Conservation (phyloP, 306 rosid species). For the Quercus wislizeni region DNA sequence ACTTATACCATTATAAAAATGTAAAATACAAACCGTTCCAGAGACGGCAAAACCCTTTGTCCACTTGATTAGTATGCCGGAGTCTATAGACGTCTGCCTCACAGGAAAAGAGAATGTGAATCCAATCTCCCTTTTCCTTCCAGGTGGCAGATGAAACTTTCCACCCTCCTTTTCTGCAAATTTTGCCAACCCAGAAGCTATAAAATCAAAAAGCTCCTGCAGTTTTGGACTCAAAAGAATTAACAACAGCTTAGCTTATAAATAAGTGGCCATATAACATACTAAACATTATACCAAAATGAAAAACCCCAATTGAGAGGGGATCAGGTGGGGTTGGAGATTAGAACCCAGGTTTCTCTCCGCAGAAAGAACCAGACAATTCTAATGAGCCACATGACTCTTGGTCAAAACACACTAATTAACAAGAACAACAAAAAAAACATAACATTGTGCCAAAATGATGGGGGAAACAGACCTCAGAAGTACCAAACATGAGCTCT, state of each 20-base stretch:
- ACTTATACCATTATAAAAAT: not conserved
- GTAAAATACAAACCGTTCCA: conserved; percentile 63
- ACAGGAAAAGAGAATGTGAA: conserved; percentile 98
- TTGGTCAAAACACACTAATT: no score
- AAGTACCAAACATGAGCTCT: conserved; percentile 68
- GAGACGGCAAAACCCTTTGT: conserved; percentile 91
- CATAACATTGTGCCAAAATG: not conserved
- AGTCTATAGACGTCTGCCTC: conserved; percentile 77
- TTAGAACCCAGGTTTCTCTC: no score
- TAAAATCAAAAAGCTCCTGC: conserved; percentile 87
- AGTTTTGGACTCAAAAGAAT: not conserved
- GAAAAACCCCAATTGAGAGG: no score
- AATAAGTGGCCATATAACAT: not conserved
- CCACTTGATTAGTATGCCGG: conserved; percentile 93
- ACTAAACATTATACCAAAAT: not conserved
- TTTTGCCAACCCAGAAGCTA: conserved; percentile 68
- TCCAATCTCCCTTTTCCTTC: conserved; percentile 76
- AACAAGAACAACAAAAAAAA: no score
- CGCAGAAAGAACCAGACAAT: no score
- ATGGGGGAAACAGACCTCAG: conserved; percentile 42
- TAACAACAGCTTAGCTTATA: not conserved
- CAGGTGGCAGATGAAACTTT: conserved; percentile 44
- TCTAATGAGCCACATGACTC: no score
- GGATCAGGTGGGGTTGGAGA: no score
- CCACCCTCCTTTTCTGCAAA: conserved; percentile 61